Base-by-base conservation (phyloP, 345 rosid species). In the Lenwebbia sp. region DNA sequence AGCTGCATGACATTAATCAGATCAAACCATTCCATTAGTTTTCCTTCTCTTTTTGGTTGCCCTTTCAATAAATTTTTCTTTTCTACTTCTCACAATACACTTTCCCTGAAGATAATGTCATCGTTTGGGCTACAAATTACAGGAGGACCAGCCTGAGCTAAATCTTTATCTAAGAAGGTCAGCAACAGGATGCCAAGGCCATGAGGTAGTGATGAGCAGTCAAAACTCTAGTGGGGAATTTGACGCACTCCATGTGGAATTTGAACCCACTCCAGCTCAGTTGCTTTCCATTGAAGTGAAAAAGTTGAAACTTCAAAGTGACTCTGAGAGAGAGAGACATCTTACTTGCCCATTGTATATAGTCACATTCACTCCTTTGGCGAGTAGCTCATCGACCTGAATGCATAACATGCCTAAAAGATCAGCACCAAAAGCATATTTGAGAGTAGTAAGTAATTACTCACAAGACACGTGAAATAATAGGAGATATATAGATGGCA, bases 301-400 rank as follows among this genome's bases (percentile, higher is more conserved):
- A 70, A 33, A 33, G 25, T 70, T 33, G 25, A 33, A 70, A 70
- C 47, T 19, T 17, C 47, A 33, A 70, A 70, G 15, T 3, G 30
- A 54, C 22, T 84, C 78, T 4, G 41, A 40, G 41, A 62, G 40
- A 33, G 44, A 70, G 22, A 70, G 6, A 70, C 14, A n/a, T 96
- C 93, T 85, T 93, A 96, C 99, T 84, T 97, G 99, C 21, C 99
- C 99, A 92, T 87, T 97, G 86, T 97, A 97, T 44, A 97, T 85
- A 11, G 98, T 96, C 54, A 96, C 98, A 87, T 93, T 92, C 78
- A 96, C 88, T 14, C 98, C 98, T 83, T 91, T 94, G 41, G 94
- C 90, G 82, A 97, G 94, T 8, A 96, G 95, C 87, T 93, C 92
- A 90, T 95, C 97, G 30, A 96, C 98, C 98, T 97, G 76, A 86